A percentile compares a stretch with the other conserved stretches of the same genome.
Conservation (phyloP, 805 yeast species). For the Zygosaccharomyces kombuchaensis region DNA sequence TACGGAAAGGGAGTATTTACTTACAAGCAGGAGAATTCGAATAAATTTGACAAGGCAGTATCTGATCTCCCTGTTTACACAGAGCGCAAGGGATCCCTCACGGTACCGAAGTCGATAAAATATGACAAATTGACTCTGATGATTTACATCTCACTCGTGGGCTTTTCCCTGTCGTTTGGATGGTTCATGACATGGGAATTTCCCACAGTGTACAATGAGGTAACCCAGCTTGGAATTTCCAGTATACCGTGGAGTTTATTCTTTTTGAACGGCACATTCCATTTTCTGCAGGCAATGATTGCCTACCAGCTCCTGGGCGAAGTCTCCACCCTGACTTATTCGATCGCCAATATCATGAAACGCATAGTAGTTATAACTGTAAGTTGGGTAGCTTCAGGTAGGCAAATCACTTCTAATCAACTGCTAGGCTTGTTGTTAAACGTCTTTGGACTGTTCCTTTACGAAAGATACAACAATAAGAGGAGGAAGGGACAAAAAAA, state of each 20-base stretch:
- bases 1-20: conserved; percentile 81
- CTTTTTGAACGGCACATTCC: conserved; percentile 65
- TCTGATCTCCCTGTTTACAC: conserved; percentile 22
- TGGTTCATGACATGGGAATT: conserved; percentile 68
- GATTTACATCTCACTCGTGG: conserved; percentile 71
- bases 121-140: conserved; percentile 81
- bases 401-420: conserved; percentile 44
- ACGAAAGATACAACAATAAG: conserved; percentile 44
- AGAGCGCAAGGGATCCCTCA: conserved; percentile 5
- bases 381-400: conserved; percentile 64
- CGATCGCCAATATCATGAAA: conserved; percentile 83
- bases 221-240: conserved; percentile 23
- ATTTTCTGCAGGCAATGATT: conserved; percentile 72
- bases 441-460: conserved; percentile 53
- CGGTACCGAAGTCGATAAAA: conserved; percentile 29
- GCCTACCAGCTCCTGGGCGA: conserved; percentile 79
- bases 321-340: conserved; percentile 78
- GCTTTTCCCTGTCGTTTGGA: conserved; percentile 65
- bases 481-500: conserved; percentile 7
- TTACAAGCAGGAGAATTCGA: conserved; percentile 22
- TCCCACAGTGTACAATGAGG: conserved; percentile 29
- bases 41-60: conserved; percentile 4
- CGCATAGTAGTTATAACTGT: conserved; percentile 78
- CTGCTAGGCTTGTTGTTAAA: conserved; percentile 48
- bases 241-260: conserved; percentile 47